Evolutionary conservation across 441 rosid genomes (phyloP).

Genomic region (Populus hybrid): DNA sequence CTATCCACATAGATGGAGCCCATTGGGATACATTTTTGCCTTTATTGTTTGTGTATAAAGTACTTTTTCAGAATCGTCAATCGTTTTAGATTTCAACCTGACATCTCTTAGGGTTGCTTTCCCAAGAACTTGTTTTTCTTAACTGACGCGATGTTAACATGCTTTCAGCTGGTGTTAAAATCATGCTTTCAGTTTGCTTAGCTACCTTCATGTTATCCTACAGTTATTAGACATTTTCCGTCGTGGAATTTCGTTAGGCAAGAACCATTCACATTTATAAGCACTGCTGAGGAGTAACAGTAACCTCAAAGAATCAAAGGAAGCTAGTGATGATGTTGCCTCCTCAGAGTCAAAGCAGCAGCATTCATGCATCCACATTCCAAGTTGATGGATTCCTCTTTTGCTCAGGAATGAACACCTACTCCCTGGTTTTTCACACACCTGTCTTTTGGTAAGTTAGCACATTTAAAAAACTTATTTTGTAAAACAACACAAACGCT

Average conservation of each 20-base stretch:
- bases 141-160: not conserved
- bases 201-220: not conserved
- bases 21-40: not conserved
- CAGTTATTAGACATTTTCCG: not conserved
- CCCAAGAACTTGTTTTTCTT: too few relatives aligned
- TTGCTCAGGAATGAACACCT: slow-evolving; percentile 74
- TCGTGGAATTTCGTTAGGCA: not conserved
- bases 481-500: too few relatives aligned
- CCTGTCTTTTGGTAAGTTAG: slow-evolving; percentile 19
- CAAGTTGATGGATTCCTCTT: slow-evolving; percentile 57
- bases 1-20: not conserved
- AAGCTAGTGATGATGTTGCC: slow-evolving; percentile 10
- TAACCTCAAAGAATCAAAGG: slow-evolving; percentile 37
- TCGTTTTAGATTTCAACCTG: not conserved
- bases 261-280: not conserved
- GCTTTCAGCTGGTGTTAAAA: not conserved
- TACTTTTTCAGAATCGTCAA: not conserved
- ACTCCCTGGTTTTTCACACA: slow-evolving; percentile 42
- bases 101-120: not conserved
- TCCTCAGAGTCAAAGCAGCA: slow-evolving; percentile 27
- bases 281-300: not conserved
- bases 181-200: not conserved
- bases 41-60: not conserved
- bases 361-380: slow-evolving; percentile 85
- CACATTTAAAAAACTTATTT: too few relatives aligned